These are phyloP conservation scores for Aeschynomene evenia DNA, from an alignment of 306 rosid genomes.

Conservation along the genomic window DNA sequence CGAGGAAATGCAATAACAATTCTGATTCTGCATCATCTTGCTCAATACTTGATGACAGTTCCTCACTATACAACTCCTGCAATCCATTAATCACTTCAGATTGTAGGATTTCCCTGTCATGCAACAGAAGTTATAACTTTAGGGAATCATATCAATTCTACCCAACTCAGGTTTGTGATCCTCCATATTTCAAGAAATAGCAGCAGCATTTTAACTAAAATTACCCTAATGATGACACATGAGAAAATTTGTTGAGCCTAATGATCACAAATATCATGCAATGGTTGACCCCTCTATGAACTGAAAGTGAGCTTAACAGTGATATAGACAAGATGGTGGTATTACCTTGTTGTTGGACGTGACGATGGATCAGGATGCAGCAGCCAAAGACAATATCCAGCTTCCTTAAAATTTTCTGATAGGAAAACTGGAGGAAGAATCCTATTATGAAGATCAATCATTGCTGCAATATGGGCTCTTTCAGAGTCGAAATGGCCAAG, in stretches of 20 bases:
- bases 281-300: not conserved
- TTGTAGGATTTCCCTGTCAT: constrained; percentile 83
- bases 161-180: constrained; percentile 11
- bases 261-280: constrained; percentile 5
- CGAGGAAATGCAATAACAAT: constrained; percentile 68
- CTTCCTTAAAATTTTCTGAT: constrained; percentile 79
- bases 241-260: not conserved
- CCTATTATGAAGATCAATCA: constrained; percentile 78
- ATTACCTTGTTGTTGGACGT: constrained; percentile 86
- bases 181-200: constrained; percentile 27
- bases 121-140: constrained; percentile 36
- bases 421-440: constrained; percentile 88
- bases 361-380: constrained; percentile 87
- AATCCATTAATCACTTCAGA: constrained; percentile 73
- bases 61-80: constrained; percentile 50
- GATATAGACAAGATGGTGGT: constrained; percentile 29
- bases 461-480: constrained; percentile 53
- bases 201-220: constrained; percentile 24
- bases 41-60: constrained; percentile 58
- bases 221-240: not conserved
- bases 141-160: constrained; percentile 20
- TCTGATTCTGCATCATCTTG: constrained; percentile 76
- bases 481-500: constrained; percentile 77
- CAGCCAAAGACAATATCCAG: constrained; percentile 92
- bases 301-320: not conserved